phyloP scores from a whole-genome alignment of 2,329 filamentous ascomycete genomes.

The Clonostachys sp. region DNA sequence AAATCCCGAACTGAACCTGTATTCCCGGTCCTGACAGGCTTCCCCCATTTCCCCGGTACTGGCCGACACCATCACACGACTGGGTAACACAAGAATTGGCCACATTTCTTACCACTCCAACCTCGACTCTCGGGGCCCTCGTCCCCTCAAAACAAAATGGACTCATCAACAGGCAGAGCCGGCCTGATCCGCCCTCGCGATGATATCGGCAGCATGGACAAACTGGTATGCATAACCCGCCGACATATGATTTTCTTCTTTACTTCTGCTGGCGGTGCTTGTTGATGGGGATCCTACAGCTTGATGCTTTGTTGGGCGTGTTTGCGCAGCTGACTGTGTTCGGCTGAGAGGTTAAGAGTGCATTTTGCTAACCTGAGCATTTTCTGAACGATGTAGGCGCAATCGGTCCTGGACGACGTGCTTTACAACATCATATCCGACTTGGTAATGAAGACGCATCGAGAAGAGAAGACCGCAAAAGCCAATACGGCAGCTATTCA shows the following conservation, averaged over 20 bases:
- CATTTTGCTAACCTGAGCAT: not conserved
- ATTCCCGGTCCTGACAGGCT: too few species aligned
- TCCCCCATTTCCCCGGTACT: too few species aligned
- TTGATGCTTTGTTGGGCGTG: conserved; percentile 1
- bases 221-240: conserved; percentile 38
- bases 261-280: too few species aligned
- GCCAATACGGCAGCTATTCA: conserved; percentile 60
- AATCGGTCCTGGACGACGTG: conserved; percentile 67
- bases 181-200: conserved; percentile 51
- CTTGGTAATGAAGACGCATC: conserved; percentile 69
- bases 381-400: conserved; percentile 35
- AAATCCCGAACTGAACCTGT: too few species aligned
- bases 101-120: too few species aligned
- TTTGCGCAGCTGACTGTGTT: not conserved
- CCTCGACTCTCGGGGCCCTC: too few species aligned
- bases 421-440: conserved; percentile 75
- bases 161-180: conserved; percentile 46
- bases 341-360: not conserved
- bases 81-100: too few species aligned
- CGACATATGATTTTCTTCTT: too few species aligned
- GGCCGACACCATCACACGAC: too few species aligned
- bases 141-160: conserved; percentile 15
- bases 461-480: conserved; percentile 72
- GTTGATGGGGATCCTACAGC: conserved; percentile 4
- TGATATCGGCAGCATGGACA: conserved; percentile 49